phyloP scores from a whole-genome alignment of 108 stramenopile species.

The Cylindrotheca closterium region DNA sequence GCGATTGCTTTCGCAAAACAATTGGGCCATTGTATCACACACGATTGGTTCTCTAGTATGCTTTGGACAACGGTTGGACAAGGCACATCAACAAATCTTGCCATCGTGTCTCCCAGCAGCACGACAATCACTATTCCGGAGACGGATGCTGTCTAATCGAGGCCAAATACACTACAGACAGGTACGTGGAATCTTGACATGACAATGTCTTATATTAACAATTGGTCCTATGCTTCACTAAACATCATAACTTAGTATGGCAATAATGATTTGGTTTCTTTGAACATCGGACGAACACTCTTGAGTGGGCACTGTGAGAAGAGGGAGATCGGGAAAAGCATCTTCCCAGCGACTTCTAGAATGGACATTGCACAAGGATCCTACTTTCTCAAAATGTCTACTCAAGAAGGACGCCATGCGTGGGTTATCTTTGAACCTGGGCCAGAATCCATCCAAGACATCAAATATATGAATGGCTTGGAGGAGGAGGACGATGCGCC shows the following conservation, averaged over 20 bases:
- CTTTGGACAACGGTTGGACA: slow-evolving; percentile 6
- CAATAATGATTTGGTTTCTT: neutral
- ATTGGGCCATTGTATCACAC: neutral
- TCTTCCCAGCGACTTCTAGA: slow-evolving; percentile 11
- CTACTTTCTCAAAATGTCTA: slow-evolving; percentile 32
- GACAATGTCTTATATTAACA: neutral
- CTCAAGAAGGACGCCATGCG: slow-evolving; percentile 19
- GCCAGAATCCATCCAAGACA: slow-evolving; percentile 26
- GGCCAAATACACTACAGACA: neutral
- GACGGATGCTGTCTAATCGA: neutral
- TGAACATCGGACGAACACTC: neutral
- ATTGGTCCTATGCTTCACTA: neutral
- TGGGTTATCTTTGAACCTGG: slow-evolving; percentile 32
- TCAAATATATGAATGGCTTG: slow-evolving; percentile 24
- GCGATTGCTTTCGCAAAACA: neutral
- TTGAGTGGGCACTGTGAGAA: neutral
- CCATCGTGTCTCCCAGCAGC: slow-evolving; percentile 9
- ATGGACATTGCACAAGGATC: slow-evolving; percentile 20
- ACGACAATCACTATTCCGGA: slow-evolving; percentile 3
- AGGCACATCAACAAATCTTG: neutral
- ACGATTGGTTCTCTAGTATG: neutral
- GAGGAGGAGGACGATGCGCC: slow-evolving; percentile 6
- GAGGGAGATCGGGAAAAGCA: slow-evolving; percentile 2
- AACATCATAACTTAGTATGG: neutral
- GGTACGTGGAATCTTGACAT: slow-evolving; percentile 3